Evolutionary conservation across 2,329 filamentous ascomycete species (phyloP).

Genomic region (Cucurbitaria berberidis): DNA sequence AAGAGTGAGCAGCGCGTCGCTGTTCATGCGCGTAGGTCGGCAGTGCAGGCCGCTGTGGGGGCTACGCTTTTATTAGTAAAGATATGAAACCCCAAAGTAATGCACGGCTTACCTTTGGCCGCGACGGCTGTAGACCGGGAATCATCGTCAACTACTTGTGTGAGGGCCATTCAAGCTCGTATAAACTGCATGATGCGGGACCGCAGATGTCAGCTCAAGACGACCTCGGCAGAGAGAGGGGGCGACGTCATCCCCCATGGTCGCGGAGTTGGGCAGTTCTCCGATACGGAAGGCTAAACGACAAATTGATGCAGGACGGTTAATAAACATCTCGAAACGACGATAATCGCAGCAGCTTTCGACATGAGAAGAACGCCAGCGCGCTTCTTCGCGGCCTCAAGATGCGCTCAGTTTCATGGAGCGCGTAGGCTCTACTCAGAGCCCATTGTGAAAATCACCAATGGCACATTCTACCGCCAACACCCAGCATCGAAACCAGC

Average conservation of each 20-base stretch:
- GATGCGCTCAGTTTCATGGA: constrained; percentile 25
- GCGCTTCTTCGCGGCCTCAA: constrained; percentile 37
- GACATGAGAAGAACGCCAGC: constrained; percentile 42
- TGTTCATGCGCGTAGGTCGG: constrained; percentile 35
- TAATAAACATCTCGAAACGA: constrained; percentile 10
- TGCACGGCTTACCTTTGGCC: constrained; percentile 45
- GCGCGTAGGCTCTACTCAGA: constrained; percentile 24
- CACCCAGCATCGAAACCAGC: constrained; percentile 60
- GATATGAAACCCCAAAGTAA: neutral
- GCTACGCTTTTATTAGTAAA: constrained; percentile 23
- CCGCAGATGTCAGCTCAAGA: constrained; percentile 2
- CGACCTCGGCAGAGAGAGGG: constrained; percentile 30
- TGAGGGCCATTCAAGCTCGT: constrained; percentile 14
- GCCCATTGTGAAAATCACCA: constrained; percentile 48
- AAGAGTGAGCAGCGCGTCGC: constrained; percentile 28
- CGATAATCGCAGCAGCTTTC: constrained; percentile 11
- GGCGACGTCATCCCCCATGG: constrained; percentile 28
- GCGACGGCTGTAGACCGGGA: constrained; percentile 47
- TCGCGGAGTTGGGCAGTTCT: constrained; percentile 31
- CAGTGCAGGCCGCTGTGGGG: constrained; percentile 27
- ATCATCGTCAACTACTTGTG: constrained; percentile 40
- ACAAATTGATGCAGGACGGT: constrained; percentile 11
- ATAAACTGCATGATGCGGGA: constrained; percentile 7
- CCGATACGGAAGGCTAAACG: constrained; percentile 24
- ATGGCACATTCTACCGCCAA: constrained; percentile 83